These are phyloP conservation scores for Ganoderma multipileum DNA, from an alignment of 1,284 basidiomycete species.

Conservation along the genomic window DNA sequence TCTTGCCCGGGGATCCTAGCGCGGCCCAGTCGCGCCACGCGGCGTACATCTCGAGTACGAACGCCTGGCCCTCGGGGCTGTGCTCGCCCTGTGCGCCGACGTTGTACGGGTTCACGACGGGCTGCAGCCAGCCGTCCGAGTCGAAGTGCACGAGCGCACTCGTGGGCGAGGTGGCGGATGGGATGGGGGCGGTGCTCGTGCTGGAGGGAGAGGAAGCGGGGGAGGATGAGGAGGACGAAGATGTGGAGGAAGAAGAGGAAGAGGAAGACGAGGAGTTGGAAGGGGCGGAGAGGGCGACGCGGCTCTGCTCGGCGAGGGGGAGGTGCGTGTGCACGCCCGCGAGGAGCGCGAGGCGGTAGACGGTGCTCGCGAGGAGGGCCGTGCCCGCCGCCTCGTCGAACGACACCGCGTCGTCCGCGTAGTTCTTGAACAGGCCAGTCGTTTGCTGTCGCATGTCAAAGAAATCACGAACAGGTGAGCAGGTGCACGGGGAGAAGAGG, in stretches of 20 bases:
- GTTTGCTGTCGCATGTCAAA: conserved; percentile 46
- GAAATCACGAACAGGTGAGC: background rate
- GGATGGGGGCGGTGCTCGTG: conserved; percentile 11
- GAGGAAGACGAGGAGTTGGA: conserved; percentile 17
- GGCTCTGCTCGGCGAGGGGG: conserved; percentile 62
- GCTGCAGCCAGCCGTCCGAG: conserved; percentile 55
- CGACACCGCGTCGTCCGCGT: conserved; percentile 63
- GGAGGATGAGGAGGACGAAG: conserved; percentile 17
- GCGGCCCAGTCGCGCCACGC: conserved; percentile 58
- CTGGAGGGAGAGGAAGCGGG: conserved; percentile 17
- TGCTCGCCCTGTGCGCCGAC: conserved; percentile 45
- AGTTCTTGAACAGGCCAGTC: conserved; percentile 76
- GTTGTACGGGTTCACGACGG: conserved; percentile 59
- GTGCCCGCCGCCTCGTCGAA: conserved; percentile 83
- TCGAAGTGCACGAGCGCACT: conserved; percentile 53
- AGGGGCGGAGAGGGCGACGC: conserved; percentile 54
- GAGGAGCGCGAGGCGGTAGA: conserved; percentile 72
- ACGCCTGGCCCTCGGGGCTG: conserved; percentile 63
- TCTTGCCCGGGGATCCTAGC: conserved; percentile 45
- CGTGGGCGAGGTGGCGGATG: conserved; percentile 19
- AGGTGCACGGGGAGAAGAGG: background rate
- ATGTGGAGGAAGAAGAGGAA: conserved; percentile 20
- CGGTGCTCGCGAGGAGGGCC: conserved; percentile 79
- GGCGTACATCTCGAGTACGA: conserved; percentile 59
- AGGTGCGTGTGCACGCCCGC: conserved; percentile 55